Percentiles rank a stretch among this genome's conserved stretches.
Conservation (phyloP, 768 basidiomycete species). For the Boletus tomentosulus region DNA sequence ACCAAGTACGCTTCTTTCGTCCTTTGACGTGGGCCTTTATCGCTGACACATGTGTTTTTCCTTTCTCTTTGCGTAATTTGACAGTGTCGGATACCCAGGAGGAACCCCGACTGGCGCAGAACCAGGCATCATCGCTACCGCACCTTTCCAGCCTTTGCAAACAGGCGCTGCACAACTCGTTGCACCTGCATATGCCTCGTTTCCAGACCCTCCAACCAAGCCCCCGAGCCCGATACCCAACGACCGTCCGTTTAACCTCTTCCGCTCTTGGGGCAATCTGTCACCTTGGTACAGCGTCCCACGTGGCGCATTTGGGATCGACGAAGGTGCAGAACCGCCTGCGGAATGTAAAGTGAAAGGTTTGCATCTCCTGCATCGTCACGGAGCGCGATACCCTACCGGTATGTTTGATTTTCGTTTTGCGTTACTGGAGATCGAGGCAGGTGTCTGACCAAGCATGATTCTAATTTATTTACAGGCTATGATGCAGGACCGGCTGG, state of each 20-base stretch:
- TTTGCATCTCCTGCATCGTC: constrained; percentile 75
- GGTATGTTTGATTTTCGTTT: constrained; percentile 37
- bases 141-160: constrained; percentile 75
- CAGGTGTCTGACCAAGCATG: not conserved
- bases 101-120: constrained; percentile 79
- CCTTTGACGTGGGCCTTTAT: no score
- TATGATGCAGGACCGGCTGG: constrained; percentile 60
- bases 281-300: constrained; percentile 83
- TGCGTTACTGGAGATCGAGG: not conserved
- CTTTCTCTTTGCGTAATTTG: not conserved
- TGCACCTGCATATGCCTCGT: constrained; percentile 34
- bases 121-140: constrained; percentile 66
- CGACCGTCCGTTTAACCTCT: constrained; percentile 53
- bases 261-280: constrained; percentile 80
- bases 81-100: constrained; percentile 67
- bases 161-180: constrained; percentile 65
- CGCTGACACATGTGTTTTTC: not conserved
- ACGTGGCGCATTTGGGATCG: constrained; percentile 61
- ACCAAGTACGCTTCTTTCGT: constrained; percentile 34
- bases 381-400: constrained; percentile 76
- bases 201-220: constrained; percentile 16
- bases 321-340: constrained; percentile 68
- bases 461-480: constrained; percentile 31
- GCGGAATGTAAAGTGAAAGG: constrained; percentile 68
- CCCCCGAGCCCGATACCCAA: constrained; percentile 1